Percentiles rank a stretch among this genome's conserved stretches.
These are phyloP conservation scores for Acacia confusa DNA, from an alignment of 306 rosid species.

Conservation along the genomic window DNA sequence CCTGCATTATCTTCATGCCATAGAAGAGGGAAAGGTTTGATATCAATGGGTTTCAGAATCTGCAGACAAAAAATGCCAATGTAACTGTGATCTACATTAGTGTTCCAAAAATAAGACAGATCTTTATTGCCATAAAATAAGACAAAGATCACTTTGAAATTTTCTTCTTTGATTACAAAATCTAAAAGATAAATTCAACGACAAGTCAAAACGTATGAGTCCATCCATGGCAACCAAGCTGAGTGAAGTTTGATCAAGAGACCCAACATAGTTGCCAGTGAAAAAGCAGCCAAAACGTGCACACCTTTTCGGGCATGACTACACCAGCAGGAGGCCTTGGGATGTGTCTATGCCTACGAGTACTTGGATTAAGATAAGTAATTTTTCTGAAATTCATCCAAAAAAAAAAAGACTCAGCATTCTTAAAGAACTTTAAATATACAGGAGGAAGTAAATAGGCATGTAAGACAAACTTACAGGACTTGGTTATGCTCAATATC, in stretches of 20 bases:
- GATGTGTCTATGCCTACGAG: conserved; percentile 56
- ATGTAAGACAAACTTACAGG: conserved; percentile 58
- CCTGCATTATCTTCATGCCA: conserved; percentile 91
- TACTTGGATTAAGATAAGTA: conserved; percentile 63
- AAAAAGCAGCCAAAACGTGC: conserved; percentile 23
- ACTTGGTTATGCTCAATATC: conserved; percentile 69
- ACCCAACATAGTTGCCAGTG: neutral
- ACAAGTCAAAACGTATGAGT: neutral
- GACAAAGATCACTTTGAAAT: neutral
- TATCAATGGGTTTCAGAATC: conserved; percentile 70
- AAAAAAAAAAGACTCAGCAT: conserved; percentile 30
- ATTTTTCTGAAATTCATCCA: conserved; percentile 59
- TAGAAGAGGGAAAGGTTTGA: conserved; percentile 73
- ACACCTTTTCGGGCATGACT: conserved; percentile 75
- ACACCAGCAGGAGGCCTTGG: conserved; percentile 76
- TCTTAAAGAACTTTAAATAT: conserved; percentile 5
- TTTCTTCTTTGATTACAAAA: neutral
- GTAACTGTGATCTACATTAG: conserved; percentile 13
- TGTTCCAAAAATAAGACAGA: conserved; percentile 14
- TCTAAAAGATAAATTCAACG: neutral
- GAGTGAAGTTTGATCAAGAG: neutral
- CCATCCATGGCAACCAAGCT: conserved; percentile 10
- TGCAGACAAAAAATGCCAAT: conserved; percentile 43
- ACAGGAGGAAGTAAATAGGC: neutral
- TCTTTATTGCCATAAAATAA: neutral